Evolutionary conservation across 495 filamentous ascomycete genomes (phyloP), one percentile per base, ranked within the genome.

Genomic region (Bombardia bombarda): DNA sequence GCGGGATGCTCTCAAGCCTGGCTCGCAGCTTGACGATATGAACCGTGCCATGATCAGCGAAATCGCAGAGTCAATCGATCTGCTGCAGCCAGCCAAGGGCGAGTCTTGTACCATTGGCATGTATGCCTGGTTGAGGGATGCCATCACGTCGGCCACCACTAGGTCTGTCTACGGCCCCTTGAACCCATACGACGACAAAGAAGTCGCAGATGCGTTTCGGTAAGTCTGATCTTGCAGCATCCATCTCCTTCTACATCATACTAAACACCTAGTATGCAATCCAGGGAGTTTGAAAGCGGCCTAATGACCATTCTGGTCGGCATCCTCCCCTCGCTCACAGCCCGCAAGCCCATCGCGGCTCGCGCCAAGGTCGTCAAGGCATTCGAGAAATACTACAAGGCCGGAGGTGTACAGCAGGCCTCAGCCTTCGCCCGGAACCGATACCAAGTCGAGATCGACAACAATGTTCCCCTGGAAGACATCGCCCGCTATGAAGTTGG

Each of bases 71-170:
- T 32, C 32, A n/a, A 24, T 55, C 16, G 42, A 53, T 23, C 0
- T 28, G 13, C 43, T 54, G 30, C 45, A 50, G 38, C 46, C 49
- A 14, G 9, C 14, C 5, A 6, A 19, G 7, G 3, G 5, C 4
- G 4, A 28, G 16, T 13, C 26, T 31, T 19, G 23, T 9, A 40
- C 7, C 6, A 12, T 55, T 22, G 37, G 47, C 17, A 32, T 58
- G 16, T 51, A 49, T 26, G 10, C 30, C 13, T 79, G 72, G 71
- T 53, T 68, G 32, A 55, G 49, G 3, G 55, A 66, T 33, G 53
- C 60, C n/a, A 63, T 74, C 8, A 74, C 67, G 1, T 47, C 55
- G 20, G 72, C 74, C 3, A 74, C 67, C n/a, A 75, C 70, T 0
- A 53, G 66, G 13, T 51, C 69, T 5, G 58, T 66, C 0, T 79